Conservation (phyloP, 176 grass and related monocot species). For the Cenchrus fungigraminus region DNA sequence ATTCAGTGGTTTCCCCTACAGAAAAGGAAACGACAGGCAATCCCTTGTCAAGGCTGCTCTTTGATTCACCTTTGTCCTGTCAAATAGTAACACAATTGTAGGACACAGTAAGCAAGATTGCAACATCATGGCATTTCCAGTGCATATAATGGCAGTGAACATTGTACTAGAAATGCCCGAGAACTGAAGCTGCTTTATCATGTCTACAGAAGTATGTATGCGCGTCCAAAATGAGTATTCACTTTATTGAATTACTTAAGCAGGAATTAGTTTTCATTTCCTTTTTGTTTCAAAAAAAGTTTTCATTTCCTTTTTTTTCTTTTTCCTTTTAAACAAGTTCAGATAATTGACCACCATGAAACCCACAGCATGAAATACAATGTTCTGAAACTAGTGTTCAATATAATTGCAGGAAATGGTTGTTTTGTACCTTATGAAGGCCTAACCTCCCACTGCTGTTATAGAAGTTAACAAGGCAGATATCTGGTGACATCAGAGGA, state of each 20-base stretch:
- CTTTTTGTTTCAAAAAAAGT: not conserved
- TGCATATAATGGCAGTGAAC: not conserved
- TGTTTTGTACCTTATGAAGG: constrained; percentile 62
- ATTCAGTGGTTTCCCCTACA: constrained; percentile 53
- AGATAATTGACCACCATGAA: not conserved
- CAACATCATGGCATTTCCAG: not conserved
- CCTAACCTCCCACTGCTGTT: constrained; percentile 43
- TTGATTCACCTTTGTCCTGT: constrained; percentile 62
- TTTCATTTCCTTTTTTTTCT: not conserved
- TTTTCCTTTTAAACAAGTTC: not conserved
- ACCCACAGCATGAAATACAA: not conserved
- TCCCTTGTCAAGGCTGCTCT: constrained; percentile 36
- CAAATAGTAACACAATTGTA: not conserved
- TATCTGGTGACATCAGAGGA: constrained; percentile 56
- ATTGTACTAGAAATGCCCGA: not conserved
- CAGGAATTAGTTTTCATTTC: not conserved
- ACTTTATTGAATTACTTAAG: not conserved
- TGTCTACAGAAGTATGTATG: not conserved
- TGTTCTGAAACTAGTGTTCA: not conserved
- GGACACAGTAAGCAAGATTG: not conserved
- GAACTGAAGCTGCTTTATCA: not conserved
- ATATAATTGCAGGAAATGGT: not conserved
- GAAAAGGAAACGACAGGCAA: constrained; percentile 74
- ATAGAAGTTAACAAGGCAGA: constrained; percentile 73
- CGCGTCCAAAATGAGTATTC: not conserved